Percentiles rank a stretch among this genome's conserved stretches.
Conservation (phyloP, 2,329 filamentous ascomycete genomes). For the Nothomitra cinnamomea region DNA sequence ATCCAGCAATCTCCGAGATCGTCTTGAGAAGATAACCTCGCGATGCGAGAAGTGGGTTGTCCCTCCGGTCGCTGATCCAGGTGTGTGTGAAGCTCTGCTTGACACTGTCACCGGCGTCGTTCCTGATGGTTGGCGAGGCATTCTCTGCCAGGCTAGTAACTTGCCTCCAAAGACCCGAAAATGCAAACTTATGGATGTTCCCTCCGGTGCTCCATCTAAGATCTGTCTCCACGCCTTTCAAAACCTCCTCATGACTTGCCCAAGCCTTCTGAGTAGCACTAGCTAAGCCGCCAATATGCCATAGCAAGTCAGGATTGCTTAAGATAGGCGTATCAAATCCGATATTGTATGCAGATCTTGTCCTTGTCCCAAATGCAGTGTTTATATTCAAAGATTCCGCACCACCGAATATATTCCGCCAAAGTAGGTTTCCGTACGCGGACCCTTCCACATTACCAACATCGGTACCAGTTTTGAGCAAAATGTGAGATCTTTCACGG, state of each 20-base stretch:
- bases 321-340: conserved; percentile 68
- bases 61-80: conserved; percentile 63
- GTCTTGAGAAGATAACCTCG: conserved; percentile 67
- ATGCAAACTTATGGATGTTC: conserved; percentile 60
- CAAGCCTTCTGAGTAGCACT: conserved; percentile 79
- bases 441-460: conserved; percentile 88
- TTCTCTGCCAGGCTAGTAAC: conserved; percentile 59
- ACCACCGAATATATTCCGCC: conserved; percentile 87
- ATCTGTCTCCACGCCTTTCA: conserved; percentile 61
- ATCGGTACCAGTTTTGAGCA: conserved; percentile 88
- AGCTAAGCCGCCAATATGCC: conserved; percentile 64
- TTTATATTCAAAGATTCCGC: conserved; percentile 80
- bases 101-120: conserved; percentile 76
- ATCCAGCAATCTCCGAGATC: conserved; percentile 68
- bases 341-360: conserved; percentile 78
- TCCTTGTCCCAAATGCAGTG: conserved; percentile 76
- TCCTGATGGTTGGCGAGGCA: conserved; percentile 66
- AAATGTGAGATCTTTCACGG: conserved; percentile 63
- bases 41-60: conserved; percentile 71
- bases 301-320: conserved; percentile 64
- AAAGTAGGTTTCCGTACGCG: conserved; percentile 71
- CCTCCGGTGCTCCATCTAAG: conserved; percentile 55
- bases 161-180: conserved; percentile 74
- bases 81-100: conserved; percentile 76
- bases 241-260: conserved; percentile 83